These are phyloP conservation scores for Candida morakotiae DNA, from an alignment of 805 yeast species.

Conservation along the genomic window DNA sequence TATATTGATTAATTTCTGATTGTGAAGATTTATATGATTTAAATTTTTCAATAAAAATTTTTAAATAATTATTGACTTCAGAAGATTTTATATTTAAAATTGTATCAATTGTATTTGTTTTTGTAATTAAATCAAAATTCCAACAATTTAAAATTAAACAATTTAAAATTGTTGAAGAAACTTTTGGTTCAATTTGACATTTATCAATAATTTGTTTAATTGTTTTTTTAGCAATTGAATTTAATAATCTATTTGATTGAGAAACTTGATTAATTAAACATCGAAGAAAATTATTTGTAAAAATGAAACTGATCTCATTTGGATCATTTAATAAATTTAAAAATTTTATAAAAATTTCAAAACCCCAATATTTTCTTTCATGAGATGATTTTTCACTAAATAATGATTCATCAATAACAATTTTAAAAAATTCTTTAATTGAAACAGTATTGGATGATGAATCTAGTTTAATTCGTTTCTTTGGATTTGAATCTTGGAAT, in stretches of 20 bases:
- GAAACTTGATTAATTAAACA: conserved; percentile 73
- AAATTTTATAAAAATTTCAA: conserved; percentile 61
- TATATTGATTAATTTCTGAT: conserved; percentile 16
- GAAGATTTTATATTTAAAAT: conserved; percentile 20
- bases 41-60: conserved; percentile 22
- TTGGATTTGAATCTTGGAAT: conserved; percentile 22
- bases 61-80: conserved; percentile 14
- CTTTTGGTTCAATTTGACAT: conserved; percentile 32
- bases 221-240: conserved; percentile 59
- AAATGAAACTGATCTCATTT: conserved; percentile 24
- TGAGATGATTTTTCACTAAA: conserved; percentile 74
- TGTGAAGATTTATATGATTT: conserved; percentile 16
- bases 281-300: conserved; percentile 66
- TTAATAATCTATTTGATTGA: conserved; percentile 58
- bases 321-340: conserved; percentile 20
- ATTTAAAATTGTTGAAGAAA: conserved; percentile 30
- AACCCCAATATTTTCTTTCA: conserved; percentile 85
- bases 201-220: conserved; percentile 40
- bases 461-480: conserved; percentile 9
- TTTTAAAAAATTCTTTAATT: conserved; percentile 69
- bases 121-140: conserved; percentile 74
- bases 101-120: conserved; percentile 57
- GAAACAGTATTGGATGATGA: conserved; percentile 32
- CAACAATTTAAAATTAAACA: conserved; percentile 47
- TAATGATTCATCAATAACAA: conserved; percentile 73